Evolutionary conservation across 441 rosid species (phyloP), one percentile per base, ranked within the genome.

Genomic region (Oxalis stricta): DNA sequence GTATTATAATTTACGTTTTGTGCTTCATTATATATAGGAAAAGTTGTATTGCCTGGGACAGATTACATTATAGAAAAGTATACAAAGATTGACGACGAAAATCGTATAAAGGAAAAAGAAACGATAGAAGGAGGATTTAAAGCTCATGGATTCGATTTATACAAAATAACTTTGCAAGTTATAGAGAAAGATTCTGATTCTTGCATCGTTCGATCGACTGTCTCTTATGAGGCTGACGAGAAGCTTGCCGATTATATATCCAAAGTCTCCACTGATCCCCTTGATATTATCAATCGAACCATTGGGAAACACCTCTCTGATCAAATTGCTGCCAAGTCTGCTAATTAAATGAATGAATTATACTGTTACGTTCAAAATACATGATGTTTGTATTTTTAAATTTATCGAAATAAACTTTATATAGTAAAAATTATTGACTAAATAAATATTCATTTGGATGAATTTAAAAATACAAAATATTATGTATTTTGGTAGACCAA

Each of bases 71-170:
- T 44, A 10, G 73, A 69, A 55, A 49, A 23, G 44, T 56, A 66
- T 51, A 58, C 39, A 13, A 58, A 41, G 44, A 20, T 64, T 11
- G 76, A 73, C 22, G 56, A 70, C 8, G 65, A 64, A 1, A 53
- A 38, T 4, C 70, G 61, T 0, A 64, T 69, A 42, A 73, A 66
- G 52, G 75, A 60, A 50, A 58, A 61, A 0, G 69, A 73, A 50
- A 5, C 43, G 5, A 39, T 73, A 0, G 73, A 69, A 49, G 71
- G 71, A 36, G 75, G 50, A 0, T 38, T 9, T 12, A 38, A 13
- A 33, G 60, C 29, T 2, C 18, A 38, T 2, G 70, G 70, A 0
- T 56, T 65, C 17, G 55, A 55, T 38, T 4, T 21, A 10, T 38
- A 7, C 22, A 38, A 38, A 5, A 0, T 42, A 12, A 48, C 49